Conservation (phyloP, 73 alveolate genomes). For the Tetrahymena elliotti region DNA sequence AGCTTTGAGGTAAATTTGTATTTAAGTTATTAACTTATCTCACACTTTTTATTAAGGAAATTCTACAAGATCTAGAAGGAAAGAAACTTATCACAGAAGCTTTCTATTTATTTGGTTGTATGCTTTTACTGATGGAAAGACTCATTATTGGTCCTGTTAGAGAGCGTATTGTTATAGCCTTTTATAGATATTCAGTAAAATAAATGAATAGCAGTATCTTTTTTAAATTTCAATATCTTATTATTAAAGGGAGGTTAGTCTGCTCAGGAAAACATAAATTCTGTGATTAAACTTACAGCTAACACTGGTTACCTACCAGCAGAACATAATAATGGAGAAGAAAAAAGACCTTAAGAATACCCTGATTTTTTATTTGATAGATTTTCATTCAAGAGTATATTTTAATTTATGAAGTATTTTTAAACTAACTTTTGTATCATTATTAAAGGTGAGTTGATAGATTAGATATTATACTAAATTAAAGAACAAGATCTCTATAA, state of each 20-base stretch:
- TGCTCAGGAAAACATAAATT: constrained; percentile 77
- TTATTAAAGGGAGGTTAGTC: constrained; percentile 63
- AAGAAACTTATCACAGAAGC: constrained; percentile 84
- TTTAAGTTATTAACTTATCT: constrained; percentile 40
- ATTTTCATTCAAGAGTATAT: constrained; percentile 61
- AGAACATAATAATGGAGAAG: constrained; percentile 57
- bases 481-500: constrained; percentile 92
- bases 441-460: constrained; percentile 45
- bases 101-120: constrained; percentile 83
- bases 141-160: constrained; percentile 86
- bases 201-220: no score
- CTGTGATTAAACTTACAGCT: constrained; percentile 71
- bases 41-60: constrained; percentile 64
- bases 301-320: constrained; percentile 67
- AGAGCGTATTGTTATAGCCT: constrained; percentile 87
- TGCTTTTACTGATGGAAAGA: constrained; percentile 89
- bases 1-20: constrained; percentile 13
- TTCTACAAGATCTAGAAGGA: constrained; percentile 74
- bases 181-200: constrained; percentile 68
- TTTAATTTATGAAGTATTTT: constrained; percentile 54
- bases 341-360: constrained; percentile 64
- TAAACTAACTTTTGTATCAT: constrained; percentile 67
- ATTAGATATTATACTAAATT: constrained; percentile 63
- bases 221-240: no score
- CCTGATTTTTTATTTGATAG: constrained; percentile 86